phyloP scores from a whole-genome alignment of 768 basidiomycete species.

The Macrolepiota dolichaula region DNA sequence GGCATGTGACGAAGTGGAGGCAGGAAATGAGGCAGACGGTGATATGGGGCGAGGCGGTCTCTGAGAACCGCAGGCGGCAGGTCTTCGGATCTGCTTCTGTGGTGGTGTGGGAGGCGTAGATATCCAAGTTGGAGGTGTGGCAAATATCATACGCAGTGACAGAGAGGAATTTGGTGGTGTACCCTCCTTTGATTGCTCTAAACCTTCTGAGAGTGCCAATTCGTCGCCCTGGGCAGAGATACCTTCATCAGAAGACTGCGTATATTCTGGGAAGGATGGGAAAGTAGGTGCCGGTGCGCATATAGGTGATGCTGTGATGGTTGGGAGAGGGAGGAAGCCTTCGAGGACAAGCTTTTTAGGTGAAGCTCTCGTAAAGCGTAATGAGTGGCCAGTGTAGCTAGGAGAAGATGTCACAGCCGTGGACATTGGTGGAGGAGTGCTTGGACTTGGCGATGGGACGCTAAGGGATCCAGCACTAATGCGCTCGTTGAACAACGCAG shows the following conservation, averaged over 20 bases:
- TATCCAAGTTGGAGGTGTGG: conserved; percentile 48
- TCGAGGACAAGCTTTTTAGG: conserved; percentile 26
- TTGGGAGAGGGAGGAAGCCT: conserved; percentile 48
- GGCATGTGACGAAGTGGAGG: conserved; percentile 32
- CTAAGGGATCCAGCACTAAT: background rate
- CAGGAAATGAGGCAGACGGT: conserved; percentile 46
- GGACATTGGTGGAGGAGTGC: background rate
- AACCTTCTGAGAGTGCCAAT: conserved; percentile 16
- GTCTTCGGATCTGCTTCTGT: conserved; percentile 33
- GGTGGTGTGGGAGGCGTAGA: conserved; percentile 60
- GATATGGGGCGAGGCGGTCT: conserved; percentile 29
- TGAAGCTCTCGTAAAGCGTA: background rate
- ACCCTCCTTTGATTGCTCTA: background rate
- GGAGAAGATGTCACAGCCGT: background rate
- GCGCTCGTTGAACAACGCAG: background rate
- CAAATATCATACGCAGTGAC: conserved; percentile 17
- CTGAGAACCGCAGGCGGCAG: conserved; percentile 29
- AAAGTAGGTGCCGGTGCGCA: conserved; percentile 43
- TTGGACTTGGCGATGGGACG: background rate
- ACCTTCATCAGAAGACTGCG: conserved; percentile 13
- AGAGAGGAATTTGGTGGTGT: conserved; percentile 18
- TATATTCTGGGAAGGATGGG: conserved; percentile 20
- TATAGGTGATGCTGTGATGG: conserved; percentile 59
- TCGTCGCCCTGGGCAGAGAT: conserved; percentile 9
- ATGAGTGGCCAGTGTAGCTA: background rate